Percentiles rank a stretch among this genome's conserved stretches.
These are phyloP conservation scores for Triticum dicoccoides DNA, from an alignment of 176 grass and related monocot species.

Conservation along the genomic window DNA sequence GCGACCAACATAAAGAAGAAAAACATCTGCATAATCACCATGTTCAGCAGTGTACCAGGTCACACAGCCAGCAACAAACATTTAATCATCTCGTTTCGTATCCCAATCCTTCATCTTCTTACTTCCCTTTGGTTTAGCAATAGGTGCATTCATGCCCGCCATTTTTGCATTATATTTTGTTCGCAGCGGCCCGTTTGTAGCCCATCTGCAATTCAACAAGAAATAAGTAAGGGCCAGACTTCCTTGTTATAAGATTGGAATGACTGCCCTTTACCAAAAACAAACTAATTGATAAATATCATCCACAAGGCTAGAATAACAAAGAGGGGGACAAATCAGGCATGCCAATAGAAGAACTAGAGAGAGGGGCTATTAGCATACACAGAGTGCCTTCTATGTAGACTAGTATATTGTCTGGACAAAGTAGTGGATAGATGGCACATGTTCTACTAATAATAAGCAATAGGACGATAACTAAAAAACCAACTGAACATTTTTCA, in stretches of 20 bases:
- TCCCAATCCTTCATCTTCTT: conserved; percentile 98
- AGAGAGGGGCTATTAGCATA: not conserved
- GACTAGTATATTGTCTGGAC: conserved; percentile 13
- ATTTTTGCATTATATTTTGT: conserved; percentile 89
- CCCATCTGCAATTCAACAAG: conserved; percentile 53
- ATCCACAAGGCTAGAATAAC: not conserved
- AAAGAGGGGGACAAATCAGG: not conserved
- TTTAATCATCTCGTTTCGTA: conserved; percentile 27
- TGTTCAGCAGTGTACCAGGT: conserved; percentile 17
- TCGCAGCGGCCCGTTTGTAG: conserved; percentile 78
- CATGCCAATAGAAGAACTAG: not conserved
- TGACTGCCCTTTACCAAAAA: not conserved
- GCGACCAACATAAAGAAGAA: not conserved
- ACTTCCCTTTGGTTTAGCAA: conserved; percentile 86
- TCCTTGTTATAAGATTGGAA: not conserved
- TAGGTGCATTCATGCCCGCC: conserved; percentile 89
- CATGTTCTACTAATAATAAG: not conserved
- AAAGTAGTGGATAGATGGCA: not conserved
- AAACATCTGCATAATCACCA: not conserved
- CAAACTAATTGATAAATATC: conserved; percentile 5
- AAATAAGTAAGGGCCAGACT: conserved; percentile 8
- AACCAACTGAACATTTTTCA: not conserved
- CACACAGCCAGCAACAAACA: not conserved
- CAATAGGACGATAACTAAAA: not conserved
- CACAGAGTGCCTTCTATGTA: not conserved